phyloP scores from a whole-genome alignment of 805 yeast genomes.

The Metschnikowia peoriensis region DNA sequence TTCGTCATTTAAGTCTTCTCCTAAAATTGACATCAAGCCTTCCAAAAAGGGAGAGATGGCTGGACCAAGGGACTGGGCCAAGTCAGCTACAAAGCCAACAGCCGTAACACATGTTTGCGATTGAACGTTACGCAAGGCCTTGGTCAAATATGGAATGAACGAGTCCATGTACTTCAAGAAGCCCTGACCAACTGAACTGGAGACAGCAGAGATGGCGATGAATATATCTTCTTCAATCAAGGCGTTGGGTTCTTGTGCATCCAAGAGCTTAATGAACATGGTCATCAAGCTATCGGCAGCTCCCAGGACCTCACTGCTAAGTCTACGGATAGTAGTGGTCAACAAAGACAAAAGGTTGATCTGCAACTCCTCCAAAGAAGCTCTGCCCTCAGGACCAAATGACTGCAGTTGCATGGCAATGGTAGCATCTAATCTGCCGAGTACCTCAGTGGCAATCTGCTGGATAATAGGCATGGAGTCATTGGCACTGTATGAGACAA shows the following conservation, averaged over 20 bases:
- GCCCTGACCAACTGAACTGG: constrained; percentile 69
- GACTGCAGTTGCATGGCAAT: constrained; percentile 55
- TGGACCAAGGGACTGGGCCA: constrained; percentile 81
- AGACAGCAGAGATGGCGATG: constrained; percentile 87
- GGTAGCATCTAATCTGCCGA: constrained; percentile 70
- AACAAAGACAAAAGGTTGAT: constrained; percentile 73
- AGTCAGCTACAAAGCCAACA: constrained; percentile 92
- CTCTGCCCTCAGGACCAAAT: constrained; percentile 65
- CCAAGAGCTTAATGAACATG: constrained; percentile 69
- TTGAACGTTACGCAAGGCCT: constrained; percentile 79
- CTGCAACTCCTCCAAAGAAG: constrained; percentile 84
- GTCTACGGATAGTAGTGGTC: constrained; percentile 81
- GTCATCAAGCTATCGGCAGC: constrained; percentile 87
- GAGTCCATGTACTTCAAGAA: constrained; percentile 77
- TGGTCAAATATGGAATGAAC: constrained; percentile 77
- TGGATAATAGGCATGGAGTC: constrained; percentile 69
- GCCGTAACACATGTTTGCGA: constrained; percentile 85
- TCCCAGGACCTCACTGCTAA: constrained; percentile 57
- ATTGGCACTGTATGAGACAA: constrained; percentile 72
- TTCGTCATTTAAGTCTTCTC: constrained; percentile 63
- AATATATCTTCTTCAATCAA: constrained; percentile 92
- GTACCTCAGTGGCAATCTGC: constrained; percentile 69
- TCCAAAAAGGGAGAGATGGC: constrained; percentile 71
- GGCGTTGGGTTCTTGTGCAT: constrained; percentile 59
- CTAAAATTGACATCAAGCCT: constrained; percentile 80